Base-by-base conservation (phyloP, 2,329 filamentous ascomycete species). In the Penicillium decumbens region DNA sequence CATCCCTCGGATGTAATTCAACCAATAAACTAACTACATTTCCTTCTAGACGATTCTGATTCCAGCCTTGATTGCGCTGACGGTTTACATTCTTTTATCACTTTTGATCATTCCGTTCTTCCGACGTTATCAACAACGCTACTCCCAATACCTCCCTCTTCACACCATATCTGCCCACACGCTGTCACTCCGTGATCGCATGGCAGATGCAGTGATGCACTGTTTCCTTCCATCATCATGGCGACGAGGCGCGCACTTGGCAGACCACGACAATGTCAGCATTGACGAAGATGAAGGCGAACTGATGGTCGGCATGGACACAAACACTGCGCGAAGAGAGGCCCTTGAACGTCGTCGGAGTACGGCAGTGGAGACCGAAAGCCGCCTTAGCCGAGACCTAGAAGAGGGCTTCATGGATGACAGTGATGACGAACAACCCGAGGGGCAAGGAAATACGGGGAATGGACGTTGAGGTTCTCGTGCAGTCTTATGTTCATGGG, bases 381-480 rank as follows among this genome's bases (percentile, higher is more conserved):
- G 81, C 58, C 77, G 89, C 54, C 63, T 95, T 53, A 92, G 88
- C 67, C 77, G 89, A 71, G 89, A 95, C 74, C 69, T 92, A 44
- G 88, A 92, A 66, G 80, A 85, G 61, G 85, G 84, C 0, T 89
- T 89, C 64, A 80, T 81, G 70, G 85, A 88, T 65, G 84, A 87
- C 59, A 88, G 85, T 64, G 82, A 85, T 48, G 82, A 85, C 29
- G 82, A 85, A 32, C 81, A 83, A 47, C 66, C 62, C 43, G 58
- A 56, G 27, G 45, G 51, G 43, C 46, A 46, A 76, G 59, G 63
- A 72, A 66, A 47, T 44, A 39, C 43, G 30, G 38, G 38, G 20
- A 35, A 24, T 32, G 49, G 55, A 29, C 57, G 42, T 43, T 62
- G 57, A 59, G 47, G 29, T 28, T 6, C 28, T 40, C 41, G 44